Evolutionary conservation across 2,329 filamentous ascomycete species (phyloP), one percentile per base, ranked within the genome.

Genomic region (Talaromyces sp.): DNA sequence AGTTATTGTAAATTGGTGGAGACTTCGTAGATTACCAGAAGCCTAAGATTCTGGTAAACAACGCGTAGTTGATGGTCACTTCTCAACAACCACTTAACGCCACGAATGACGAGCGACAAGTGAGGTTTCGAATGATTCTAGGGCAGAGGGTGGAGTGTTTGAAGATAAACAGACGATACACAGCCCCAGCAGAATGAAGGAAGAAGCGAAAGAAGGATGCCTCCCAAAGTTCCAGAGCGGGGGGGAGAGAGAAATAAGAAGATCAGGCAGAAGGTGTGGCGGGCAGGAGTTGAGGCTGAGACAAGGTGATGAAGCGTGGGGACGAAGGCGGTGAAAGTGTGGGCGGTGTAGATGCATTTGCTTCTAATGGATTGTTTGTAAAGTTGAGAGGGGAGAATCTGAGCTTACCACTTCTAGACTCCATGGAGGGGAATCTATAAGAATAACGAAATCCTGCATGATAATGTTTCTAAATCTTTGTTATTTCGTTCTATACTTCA

Each of bases 311-410:
- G 51, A 59, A 54, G 46, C 39, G 47, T 44, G 32, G 46, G 63
- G 47, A 17, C 51, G 63, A 43, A 63, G 61, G 64, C 64, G 64
- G 64, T 66, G 49, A 61, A 47, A 19, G 44, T 22, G 47, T 51
- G 41, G 45, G 56, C 53, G 49, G 56, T 39, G 16, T 50, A 30
- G 22, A 51, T 45, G n/a, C n/a, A n/a, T n/a, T n/a, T n/a, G n/a
- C n/a, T n/a, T n/a, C n/a, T n/a, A n/a, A n/a, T n/a, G n/a, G n/a
- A n/a, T n/a, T n/a, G n/a, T n/a, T n/a, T n/a, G n/a, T n/a, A n/a
- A n/a, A n/a, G n/a, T n/a, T n/a, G n/a, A n/a, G n/a, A n/a, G n/a
- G n/a, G n/a, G n/a, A n/a, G n/a, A n/a, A n/a, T n/a, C n/a, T n/a
- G n/a, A n/a, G n/a, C n/a, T n/a, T n/a, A n/a, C n/a, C n/a, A n/a